These are phyloP conservation scores for Apophysomyces elegans DNA, from an alignment of 371 early-diverging fungal species.

Conservation along the genomic window DNA sequence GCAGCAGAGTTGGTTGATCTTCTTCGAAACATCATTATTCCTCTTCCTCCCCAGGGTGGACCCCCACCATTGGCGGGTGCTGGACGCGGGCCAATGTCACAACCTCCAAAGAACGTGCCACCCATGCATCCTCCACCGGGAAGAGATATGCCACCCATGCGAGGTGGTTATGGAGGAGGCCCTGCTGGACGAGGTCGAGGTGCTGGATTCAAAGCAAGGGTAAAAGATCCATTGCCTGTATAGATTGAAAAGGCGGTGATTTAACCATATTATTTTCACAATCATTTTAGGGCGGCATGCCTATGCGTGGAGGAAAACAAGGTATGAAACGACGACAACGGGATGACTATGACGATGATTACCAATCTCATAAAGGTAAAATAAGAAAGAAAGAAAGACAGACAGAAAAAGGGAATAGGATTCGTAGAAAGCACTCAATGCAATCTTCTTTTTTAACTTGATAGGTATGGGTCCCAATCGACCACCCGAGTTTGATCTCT, in stretches of 20 bases:
- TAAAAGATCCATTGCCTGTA: slow-evolving; percentile 7
- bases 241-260: not conserved
- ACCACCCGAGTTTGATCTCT: slow-evolving; percentile 67
- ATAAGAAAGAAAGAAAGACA: too few species aligned
- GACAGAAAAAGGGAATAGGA: too few species aligned
- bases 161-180: slow-evolving; percentile 35
- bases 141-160: slow-evolving; percentile 23
- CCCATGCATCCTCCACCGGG: slow-evolving; percentile 31
- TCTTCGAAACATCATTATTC: slow-evolving; percentile 51
- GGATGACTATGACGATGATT: slow-evolving; percentile 61
- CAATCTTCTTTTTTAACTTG: not conserved
- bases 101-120: slow-evolving; percentile 23
- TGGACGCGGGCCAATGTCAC: slow-evolving; percentile 17
- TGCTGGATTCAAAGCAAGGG: slow-evolving; percentile 42
- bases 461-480: slow-evolving; percentile 61
- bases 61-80: slow-evolving; percentile 21
- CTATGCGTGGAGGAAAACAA: slow-evolving; percentile 35
- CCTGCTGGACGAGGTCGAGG: slow-evolving; percentile 31
- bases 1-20: slow-evolving; percentile 57
- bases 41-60: slow-evolving; percentile 37
- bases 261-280: not conserved
- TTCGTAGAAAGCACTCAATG: too few species aligned
- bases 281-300: slow-evolving; percentile 22
- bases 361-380: slow-evolving; percentile 43
- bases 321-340: slow-evolving; percentile 51